Percentiles rank a stretch among this genome's conserved stretches.
phyloP scores from a whole-genome alignment of 495 filamentous ascomycete genomes.

The Penicillium alfredii region DNA sequence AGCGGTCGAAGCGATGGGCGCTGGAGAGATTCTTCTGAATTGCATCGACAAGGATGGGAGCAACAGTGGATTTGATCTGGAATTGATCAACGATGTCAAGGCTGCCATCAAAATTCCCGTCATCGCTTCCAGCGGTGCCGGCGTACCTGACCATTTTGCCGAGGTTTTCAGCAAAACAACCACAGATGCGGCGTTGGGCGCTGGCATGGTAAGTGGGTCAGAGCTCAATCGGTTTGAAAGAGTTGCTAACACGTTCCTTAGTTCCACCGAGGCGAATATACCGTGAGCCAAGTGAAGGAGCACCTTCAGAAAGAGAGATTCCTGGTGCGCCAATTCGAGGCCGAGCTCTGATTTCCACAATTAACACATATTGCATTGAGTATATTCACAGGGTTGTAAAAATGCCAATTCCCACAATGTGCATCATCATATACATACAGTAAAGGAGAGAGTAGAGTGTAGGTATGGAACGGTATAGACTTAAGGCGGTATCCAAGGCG shows the following conservation, averaged over 20 bases:
- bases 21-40: slow-evolving; percentile 90
- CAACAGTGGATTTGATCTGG: slow-evolving; percentile 90
- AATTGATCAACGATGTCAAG: slow-evolving; percentile 86
- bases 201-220: slow-evolving; percentile 83
- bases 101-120: slow-evolving; percentile 79
- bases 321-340: slow-evolving; percentile 69
- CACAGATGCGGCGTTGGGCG: slow-evolving; percentile 89
- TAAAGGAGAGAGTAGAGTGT: no score
- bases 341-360: slow-evolving; percentile 21
- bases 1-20: slow-evolving; percentile 94
- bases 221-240: no score
- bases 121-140: slow-evolving; percentile 91
- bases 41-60: slow-evolving; percentile 97
- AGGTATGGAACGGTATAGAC: not conserved
- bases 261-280: slow-evolving; percentile 95
- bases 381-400: no score
- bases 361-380: no score
- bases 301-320: slow-evolving; percentile 64
- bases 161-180: slow-evolving; percentile 83
- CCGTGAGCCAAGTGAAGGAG: slow-evolving; percentile 90
- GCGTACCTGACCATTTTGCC: slow-evolving; percentile 79
- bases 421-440: no score
- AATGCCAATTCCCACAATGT: no score
- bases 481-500: slow-evolving; percentile 1
- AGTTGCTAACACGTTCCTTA: slow-evolving; percentile 25